Evolutionary conservation across 768 basidiomycete species (phyloP).

Genomic region (Termitomyces sp.): DNA sequence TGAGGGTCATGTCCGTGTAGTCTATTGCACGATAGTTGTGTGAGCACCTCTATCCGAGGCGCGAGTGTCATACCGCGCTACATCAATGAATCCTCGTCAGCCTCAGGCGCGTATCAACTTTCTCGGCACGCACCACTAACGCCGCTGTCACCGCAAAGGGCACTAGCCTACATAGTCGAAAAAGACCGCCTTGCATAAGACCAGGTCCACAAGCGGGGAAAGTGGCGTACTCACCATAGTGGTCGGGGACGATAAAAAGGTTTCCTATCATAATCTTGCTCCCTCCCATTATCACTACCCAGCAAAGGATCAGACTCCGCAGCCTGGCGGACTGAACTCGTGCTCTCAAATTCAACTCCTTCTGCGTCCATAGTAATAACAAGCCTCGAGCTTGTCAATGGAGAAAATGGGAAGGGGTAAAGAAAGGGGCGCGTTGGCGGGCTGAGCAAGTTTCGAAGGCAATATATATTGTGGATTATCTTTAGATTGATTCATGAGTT

Average conservation of each 20-base stretch:
- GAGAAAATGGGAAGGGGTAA: background rate
- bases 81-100: conserved; percentile 9
- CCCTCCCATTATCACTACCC: background rate
- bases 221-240: conserved; percentile 34
- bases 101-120: background rate
- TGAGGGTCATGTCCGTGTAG: conserved; percentile 38
- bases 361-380: conserved; percentile 16
- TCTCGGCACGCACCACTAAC: conserved; percentile 50
- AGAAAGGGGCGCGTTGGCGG: background rate
- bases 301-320: conserved; percentile 21
- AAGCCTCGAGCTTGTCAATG: background rate
- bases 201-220: background rate
- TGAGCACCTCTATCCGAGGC: conserved; percentile 77
- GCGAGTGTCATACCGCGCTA: conserved; percentile 85
- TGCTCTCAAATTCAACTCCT: conserved; percentile 13
- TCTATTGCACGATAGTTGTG: conserved; percentile 68
- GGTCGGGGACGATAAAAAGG: conserved; percentile 51
- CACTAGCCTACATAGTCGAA: conserved; percentile 56
- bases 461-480: background rate
- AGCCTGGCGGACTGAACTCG: conserved; percentile 9
- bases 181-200: background rate
- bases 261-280: conserved; percentile 29
- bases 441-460: background rate
- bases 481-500: background rate
- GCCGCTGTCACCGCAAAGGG: conserved; percentile 70